Evolutionary conservation across 1,139 yeast genomes (phyloP).

Genomic region (Hansenula anomala): DNA sequence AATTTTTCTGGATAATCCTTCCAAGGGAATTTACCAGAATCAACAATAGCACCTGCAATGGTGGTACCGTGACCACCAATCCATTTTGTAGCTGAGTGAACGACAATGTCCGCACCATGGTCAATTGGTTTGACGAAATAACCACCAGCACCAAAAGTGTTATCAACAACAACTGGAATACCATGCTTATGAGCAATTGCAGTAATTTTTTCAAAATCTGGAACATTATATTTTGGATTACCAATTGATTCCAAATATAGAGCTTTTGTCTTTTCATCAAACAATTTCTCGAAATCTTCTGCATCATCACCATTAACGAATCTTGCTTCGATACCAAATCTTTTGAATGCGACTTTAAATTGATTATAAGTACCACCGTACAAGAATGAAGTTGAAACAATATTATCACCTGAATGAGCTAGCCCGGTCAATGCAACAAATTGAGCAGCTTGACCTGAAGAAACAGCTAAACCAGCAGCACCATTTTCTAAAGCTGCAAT

Average conservation of each 20-base stretch:
- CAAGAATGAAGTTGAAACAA: slow-evolving; percentile 79
- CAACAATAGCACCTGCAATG: slow-evolving; percentile 87
- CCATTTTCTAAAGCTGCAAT: slow-evolving; percentile 93
- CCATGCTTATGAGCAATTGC: slow-evolving; percentile 84
- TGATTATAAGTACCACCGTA: slow-evolving; percentile 98
- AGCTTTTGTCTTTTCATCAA: slow-evolving; percentile 86
- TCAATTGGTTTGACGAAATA: slow-evolving; percentile 79
- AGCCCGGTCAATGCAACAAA: slow-evolving; percentile 77
- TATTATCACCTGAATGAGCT: slow-evolving; percentile 86
- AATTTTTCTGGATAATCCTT: slow-evolving; percentile 75
- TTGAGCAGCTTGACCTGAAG: slow-evolving; percentile 97
- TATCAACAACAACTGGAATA: slow-evolving; percentile 89
- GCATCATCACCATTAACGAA: slow-evolving; percentile 75
- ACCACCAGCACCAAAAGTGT: slow-evolving; percentile 98
- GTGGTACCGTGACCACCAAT: slow-evolving; percentile 98
- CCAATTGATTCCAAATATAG: slow-evolving; percentile 89
- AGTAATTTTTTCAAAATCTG: slow-evolving; percentile 78
- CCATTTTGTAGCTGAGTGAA: slow-evolving; percentile 97
- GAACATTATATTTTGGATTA: slow-evolving; percentile 89
- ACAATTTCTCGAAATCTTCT: slow-evolving; percentile 64
- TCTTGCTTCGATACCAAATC: slow-evolving; percentile 79
- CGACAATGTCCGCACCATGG: slow-evolving; percentile 81
- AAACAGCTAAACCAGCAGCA: slow-evolving; percentile 81
- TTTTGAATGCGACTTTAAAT: slow-evolving; percentile 85
- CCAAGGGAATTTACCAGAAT: slow-evolving; percentile 93